phyloP scores from a whole-genome alignment of 106 monocot species.

The Dioscorea zingiberensis region DNA sequence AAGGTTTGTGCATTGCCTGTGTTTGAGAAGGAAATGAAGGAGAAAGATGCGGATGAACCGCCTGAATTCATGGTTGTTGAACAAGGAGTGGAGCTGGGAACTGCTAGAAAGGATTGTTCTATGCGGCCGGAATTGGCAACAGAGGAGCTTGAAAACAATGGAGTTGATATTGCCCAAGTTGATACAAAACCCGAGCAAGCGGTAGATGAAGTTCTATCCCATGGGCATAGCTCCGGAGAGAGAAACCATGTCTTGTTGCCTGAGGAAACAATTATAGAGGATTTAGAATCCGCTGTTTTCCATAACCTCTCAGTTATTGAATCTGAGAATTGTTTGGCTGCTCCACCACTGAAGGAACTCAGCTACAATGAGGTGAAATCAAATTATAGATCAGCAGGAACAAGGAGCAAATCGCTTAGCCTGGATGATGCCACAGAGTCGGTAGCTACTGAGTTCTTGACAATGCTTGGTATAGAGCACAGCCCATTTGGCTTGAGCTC shows the following conservation, averaged over 20 bases:
- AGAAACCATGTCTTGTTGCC: not conserved
- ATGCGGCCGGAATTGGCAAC: not conserved
- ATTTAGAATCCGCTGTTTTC: conserved; percentile 22
- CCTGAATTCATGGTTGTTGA: conserved; percentile 56
- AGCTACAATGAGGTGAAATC: conserved; percentile 19
- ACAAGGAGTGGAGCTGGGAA: conserved; percentile 39
- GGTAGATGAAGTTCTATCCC: not conserved
- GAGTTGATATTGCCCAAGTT: not conserved
- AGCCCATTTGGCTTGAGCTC: conserved; percentile 54
- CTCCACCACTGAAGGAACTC: conserved; percentile 5
- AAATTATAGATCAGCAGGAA: conserved; percentile 15
- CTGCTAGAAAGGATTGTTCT: conserved; percentile 9
- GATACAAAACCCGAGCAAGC: not conserved
- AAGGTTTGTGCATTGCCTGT: conserved; percentile 7
- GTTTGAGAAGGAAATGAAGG: conserved; percentile 6
- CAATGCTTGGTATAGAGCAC: conserved; percentile 78
- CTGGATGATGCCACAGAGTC: conserved; percentile 63
- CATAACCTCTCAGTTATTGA: conserved; percentile 28
- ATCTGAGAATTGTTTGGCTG: not conserved
- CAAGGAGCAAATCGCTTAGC: conserved; percentile 43
- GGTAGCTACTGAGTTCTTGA: conserved; percentile 85
- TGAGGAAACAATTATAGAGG: conserved; percentile 15
- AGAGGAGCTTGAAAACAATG: conserved; percentile 1
- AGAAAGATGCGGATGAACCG: conserved; percentile 6
- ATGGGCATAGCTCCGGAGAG: not conserved